Conservation (phyloP, 805 yeast genomes). For the Brettanomyces naardenensis region DNA sequence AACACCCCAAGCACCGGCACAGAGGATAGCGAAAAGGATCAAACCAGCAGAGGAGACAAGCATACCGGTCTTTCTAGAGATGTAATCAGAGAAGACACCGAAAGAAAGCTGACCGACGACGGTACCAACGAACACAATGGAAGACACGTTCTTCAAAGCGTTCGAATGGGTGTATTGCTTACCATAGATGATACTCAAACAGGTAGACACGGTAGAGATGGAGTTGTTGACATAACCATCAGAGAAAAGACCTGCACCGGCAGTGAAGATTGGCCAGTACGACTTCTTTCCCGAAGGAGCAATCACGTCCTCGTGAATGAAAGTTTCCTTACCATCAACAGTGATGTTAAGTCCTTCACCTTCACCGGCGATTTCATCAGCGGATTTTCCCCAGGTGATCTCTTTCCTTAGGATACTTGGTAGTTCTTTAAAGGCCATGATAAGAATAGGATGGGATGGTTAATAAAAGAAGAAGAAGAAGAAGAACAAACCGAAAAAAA, state of each 20-base stretch:
- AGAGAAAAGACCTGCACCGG: slow-evolving; percentile 90
- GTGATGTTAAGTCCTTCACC: slow-evolving; percentile 13
- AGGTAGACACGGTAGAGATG: slow-evolving; percentile 67
- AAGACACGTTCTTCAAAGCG: slow-evolving; percentile 73
- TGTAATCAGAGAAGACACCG: slow-evolving; percentile 74
- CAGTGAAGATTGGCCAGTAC: slow-evolving; percentile 63
- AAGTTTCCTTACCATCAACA: slow-evolving; percentile 15
- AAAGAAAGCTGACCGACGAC: slow-evolving; percentile 79
- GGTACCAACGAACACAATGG: slow-evolving; percentile 89
- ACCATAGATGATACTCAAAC: slow-evolving; percentile 62
- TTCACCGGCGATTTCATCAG: slow-evolving; percentile 5
- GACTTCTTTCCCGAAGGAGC: slow-evolving; percentile 18
- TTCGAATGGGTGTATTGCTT: slow-evolving; percentile 47
- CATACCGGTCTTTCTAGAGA: slow-evolving; percentile 82
- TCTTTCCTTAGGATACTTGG: slow-evolving; percentile 15
- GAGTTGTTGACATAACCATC: slow-evolving; percentile 92
- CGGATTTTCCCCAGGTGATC: slow-evolving; percentile 21
- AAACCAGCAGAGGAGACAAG: slow-evolving; percentile 65
- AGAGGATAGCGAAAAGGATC: slow-evolving; percentile 68
- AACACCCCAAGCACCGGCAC: slow-evolving; percentile 85
- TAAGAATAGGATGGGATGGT: no score
- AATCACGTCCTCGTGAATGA: slow-evolving; percentile 19
- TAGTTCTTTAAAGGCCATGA: slow-evolving; percentile 11
- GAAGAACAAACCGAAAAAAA: not conserved
- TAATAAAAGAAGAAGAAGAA: not conserved